Conservation (phyloP, 1,284 basidiomycete genomes). For the Moesziomyces sp. region DNA sequence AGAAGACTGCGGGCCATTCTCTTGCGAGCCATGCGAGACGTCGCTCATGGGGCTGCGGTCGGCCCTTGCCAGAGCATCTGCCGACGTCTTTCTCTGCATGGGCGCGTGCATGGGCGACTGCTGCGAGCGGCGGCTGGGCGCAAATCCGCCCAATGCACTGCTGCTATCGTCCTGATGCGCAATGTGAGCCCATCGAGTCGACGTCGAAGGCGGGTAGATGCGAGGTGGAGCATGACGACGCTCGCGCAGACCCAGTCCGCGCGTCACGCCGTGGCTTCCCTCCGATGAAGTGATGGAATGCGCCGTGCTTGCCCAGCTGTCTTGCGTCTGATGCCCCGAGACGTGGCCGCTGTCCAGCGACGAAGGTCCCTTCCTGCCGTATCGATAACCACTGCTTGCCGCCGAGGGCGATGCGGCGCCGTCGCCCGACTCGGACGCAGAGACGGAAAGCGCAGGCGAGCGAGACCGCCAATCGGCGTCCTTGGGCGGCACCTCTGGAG, state of each 20-base stretch:
- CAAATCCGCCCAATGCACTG: slow-evolving; percentile 4
- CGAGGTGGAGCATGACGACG: slow-evolving; percentile 53
- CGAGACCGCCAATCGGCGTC: slow-evolving; percentile 26
- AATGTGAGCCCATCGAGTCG: slow-evolving; percentile 36
- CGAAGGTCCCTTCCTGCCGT: slow-evolving; percentile 9
- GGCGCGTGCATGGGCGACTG: slow-evolving; percentile 15
- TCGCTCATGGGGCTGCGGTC: slow-evolving; percentile 36
- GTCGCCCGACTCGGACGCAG: slow-evolving; percentile 21
- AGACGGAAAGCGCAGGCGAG: slow-evolving; percentile 27
- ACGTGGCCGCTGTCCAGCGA: slow-evolving; percentile 22
- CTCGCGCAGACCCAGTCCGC: slow-evolving; percentile 42
- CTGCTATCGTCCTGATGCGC: slow-evolving; percentile 23
- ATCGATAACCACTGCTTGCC: not conserved
- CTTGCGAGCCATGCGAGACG: slow-evolving; percentile 1
- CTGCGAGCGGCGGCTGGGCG: slow-evolving; percentile 14
- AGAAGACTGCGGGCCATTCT: too few relatives aligned
- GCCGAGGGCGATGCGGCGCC: slow-evolving; percentile 7
- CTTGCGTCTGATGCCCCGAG: slow-evolving; percentile 25
- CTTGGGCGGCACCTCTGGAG: slow-evolving; percentile 30
- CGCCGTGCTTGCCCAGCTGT: slow-evolving; percentile 37
- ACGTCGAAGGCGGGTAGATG: slow-evolving; percentile 53
- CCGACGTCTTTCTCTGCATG: slow-evolving; percentile 28
- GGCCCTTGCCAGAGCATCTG: slow-evolving; percentile 26
- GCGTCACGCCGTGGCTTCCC: slow-evolving; percentile 14
- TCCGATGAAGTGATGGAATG: slow-evolving; percentile 36